Base-by-base conservation (phyloP, 1,139 yeast genomes). In the Waltiozyma sp. region DNA sequence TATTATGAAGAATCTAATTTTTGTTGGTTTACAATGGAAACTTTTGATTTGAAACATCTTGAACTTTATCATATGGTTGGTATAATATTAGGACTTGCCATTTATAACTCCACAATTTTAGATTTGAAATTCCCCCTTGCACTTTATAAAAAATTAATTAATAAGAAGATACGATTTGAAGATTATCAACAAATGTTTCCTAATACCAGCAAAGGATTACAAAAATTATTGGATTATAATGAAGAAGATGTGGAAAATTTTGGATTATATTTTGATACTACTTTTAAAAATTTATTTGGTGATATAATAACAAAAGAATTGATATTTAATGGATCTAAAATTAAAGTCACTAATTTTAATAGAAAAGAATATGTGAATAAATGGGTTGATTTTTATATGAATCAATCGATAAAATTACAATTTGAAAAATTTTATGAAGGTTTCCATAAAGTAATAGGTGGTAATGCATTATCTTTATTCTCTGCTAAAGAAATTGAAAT, bases 101-200 rank as follows among this genome's bases (percentile, higher is more conserved):
- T 91, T 38, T 88, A 86, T 60, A 91, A 91, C 60, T 84, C 95
- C 0, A 83, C 91, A 1, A 87, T 89, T 40, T 65, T 91, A 41
- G 95, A 88, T 56, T 65, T 88, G 43, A 73, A 73, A 41, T 77
- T 91, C 48, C 96, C 97, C 0, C 65, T 68, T 37, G 85, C 84
- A 0, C 62, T 88, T 40, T 91, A 83, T 63, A 89, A 86, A 61
- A 72, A 84, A 47, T 64, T 91, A 39, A 65, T 87, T 48, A 77
- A 75, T 3, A 68, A 72, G 43, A 72, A 72, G 1, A 64, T 78
- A 28, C 69, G 69, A 0, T 62, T 84, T 43, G 73, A 72, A 2
- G 97, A 91, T 59, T 83, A 78, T 49, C 59, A 64, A 38, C 75
- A 77, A 46, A 57, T 89, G 19, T 79, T 73, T 54, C 97, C 97